phyloP scores from a whole-genome alignment of 805 yeast species.

The Kuraishia borneana region DNA sequence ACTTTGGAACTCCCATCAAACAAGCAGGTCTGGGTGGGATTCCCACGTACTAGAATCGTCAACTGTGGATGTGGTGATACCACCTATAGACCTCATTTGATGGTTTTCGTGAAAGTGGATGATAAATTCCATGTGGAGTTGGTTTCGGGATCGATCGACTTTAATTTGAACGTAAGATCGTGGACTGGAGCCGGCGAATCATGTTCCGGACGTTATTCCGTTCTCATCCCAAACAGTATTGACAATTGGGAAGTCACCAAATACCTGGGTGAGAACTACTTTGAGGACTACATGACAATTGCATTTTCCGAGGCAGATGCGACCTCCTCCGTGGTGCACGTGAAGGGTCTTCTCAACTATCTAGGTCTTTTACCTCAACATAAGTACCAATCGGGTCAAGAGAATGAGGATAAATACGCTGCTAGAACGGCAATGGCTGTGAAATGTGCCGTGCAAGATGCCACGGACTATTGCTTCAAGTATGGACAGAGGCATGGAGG shows the following conservation, averaged over 20 bases:
- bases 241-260: slow-evolving; percentile 14
- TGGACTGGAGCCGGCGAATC: slow-evolving; percentile 5
- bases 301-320: slow-evolving; percentile 25
- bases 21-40: slow-evolving; percentile 24
- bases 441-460: slow-evolving; percentile 60
- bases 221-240: slow-evolving; percentile 23
- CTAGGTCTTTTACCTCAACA: neutral
- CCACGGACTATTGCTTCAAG: slow-evolving; percentile 66
- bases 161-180: slow-evolving; percentile 12
- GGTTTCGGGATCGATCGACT: slow-evolving; percentile 9
- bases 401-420: neutral
- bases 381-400: neutral
- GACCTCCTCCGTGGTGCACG: slow-evolving; percentile 22
- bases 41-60: slow-evolving; percentile 26
- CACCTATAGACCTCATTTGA: slow-evolving; percentile 27
- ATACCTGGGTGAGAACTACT: neutral
- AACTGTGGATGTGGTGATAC: slow-evolving; percentile 26
- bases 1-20: slow-evolving; percentile 4
- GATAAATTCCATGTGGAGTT: slow-evolving; percentile 6
- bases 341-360: slow-evolving; percentile 18
- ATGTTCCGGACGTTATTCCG: slow-evolving; percentile 15
- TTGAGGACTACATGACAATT: slow-evolving; percentile 19
- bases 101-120: slow-evolving; percentile 9
- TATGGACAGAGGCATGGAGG: slow-evolving; percentile 8
- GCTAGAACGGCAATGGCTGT: neutral